Evolutionary conservation across 2,329 filamentous ascomycete species (phyloP).

Genomic region (Calonectria ilicicola): DNA sequence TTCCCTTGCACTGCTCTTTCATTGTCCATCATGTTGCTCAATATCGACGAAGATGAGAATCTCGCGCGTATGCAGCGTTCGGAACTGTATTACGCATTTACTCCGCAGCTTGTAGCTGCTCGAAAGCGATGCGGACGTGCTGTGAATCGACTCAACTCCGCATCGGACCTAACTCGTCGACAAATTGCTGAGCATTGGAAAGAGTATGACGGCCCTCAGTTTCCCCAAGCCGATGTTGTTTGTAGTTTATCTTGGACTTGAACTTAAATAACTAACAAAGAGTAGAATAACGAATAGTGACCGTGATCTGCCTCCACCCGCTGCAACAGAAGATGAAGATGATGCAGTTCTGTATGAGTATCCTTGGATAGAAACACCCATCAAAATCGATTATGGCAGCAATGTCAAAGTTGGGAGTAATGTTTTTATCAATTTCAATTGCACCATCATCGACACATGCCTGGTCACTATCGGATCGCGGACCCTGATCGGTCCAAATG

Average conservation of each 20-base stretch:
- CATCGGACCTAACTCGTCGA: conserved; percentile 70
- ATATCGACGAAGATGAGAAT: conserved; percentile 60
- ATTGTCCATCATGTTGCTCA: neutral
- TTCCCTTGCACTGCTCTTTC: too few relatives aligned
- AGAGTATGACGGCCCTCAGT: conserved; percentile 64
- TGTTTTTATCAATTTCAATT: conserved; percentile 82
- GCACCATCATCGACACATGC: conserved; percentile 82
- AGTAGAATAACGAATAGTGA: conserved; percentile 72
- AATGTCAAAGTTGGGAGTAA: conserved; percentile 75
- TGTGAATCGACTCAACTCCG: conserved; percentile 72
- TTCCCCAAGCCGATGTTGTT: too few relatives aligned
- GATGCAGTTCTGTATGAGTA: conserved; percentile 72
- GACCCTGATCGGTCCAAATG: conserved; percentile 83
- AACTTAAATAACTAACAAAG: neutral
- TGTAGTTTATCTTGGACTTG: neutral
- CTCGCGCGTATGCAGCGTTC: conserved; percentile 70
- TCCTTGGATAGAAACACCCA: conserved; percentile 77
- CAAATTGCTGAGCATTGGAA: conserved; percentile 75
- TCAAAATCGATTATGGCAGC: conserved; percentile 82
- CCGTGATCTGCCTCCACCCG: conserved; percentile 71
- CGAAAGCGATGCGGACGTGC: conserved; percentile 73
- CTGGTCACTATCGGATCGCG: conserved; percentile 80
- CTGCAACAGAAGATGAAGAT: conserved; percentile 71
- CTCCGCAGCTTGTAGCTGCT: conserved; percentile 73
- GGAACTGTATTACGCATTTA: conserved; percentile 81